Base-by-base conservation (phyloP, 176 grass and related monocot genomes). In the Lolium perenne region DNA sequence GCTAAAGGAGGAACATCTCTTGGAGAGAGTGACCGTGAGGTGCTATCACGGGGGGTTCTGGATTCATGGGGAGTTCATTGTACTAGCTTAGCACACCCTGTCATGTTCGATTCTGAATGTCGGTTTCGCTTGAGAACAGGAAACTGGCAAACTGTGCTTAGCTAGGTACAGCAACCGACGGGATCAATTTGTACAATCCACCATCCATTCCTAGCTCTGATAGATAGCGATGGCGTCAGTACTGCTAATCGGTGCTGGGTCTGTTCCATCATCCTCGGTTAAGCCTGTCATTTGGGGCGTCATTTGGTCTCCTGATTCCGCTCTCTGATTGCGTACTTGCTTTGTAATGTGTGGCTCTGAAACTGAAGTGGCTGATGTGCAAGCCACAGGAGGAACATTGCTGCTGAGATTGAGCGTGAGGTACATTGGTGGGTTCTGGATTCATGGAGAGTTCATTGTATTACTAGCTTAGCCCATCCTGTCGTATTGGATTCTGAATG, bases 21-120 rank as follows among this genome's bases (percentile, higher is more conserved):
- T 67, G 61, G 25, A 10, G 75, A 76, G 47, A 29, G 61, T 18
- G 55, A 61, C 59, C 38, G 25, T 49, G 18, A 78, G 40, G 26
- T 47, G 46, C 63, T 1, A 66, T 59, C 51, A n/a, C 21, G 8
- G 45, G 9, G 22, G 9, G 20, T 38, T 77, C 63, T 61, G 25
- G 25, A 79, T 88, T 58, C 69, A 18, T 17, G 18, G 23, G 58
- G 50, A 58, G 64, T 76, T 53, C 35, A 75, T n/a, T 77, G 62
- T 78, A 59, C 25, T 69, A 2, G 18, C 51, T 54, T 48, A 14
- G 20, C 72, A 43, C 77, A 51, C 16, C 68, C 1, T 56, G 15
- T 62, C 65, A 41, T 78, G 72, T 83, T 53, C 8, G 21, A 67
- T 77, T 47, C 26, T 23, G 58, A 76, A 84, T 64, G 71, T 53